Percentiles rank a stretch among this genome's conserved stretches.
Conservation (phyloP, 805 yeast genomes). For the Sungouiella blattae region DNA sequence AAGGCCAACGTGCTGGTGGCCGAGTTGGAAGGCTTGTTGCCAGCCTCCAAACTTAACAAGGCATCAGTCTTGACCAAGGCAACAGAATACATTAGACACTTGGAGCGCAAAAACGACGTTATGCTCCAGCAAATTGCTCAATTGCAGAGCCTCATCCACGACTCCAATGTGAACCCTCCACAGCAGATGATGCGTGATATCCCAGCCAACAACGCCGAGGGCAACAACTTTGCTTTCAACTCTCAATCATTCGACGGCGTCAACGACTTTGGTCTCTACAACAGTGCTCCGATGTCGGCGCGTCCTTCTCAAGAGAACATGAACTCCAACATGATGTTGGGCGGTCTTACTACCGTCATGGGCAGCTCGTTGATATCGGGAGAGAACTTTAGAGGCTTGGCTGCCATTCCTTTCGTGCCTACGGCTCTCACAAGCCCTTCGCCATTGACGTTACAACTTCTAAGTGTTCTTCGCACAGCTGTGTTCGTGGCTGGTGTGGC, state of each 20-base stretch:
- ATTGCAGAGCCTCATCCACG: constrained; percentile 34
- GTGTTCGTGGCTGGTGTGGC: constrained; percentile 10
- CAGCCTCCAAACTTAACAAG: constrained; percentile 73
- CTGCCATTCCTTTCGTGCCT: constrained; percentile 40
- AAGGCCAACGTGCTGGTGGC: constrained; percentile 18
- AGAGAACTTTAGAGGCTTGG: constrained; percentile 43
- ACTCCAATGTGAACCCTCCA: constrained; percentile 2
- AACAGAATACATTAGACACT: constrained; percentile 71
- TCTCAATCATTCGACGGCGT: not conserved
- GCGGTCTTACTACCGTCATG: constrained; percentile 62
- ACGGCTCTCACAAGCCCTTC: constrained; percentile 9
- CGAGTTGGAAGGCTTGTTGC: constrained; percentile 68
- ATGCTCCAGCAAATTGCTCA: constrained; percentile 46
- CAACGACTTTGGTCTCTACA: not conserved
- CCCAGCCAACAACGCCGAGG: not conserved
- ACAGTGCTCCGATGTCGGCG: not conserved
- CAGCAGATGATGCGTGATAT: constrained; percentile 1
- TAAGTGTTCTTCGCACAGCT: constrained; percentile 8
- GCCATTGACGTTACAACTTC: constrained; percentile 9
- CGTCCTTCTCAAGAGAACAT: not conserved
- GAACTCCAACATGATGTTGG: constrained; percentile 46
- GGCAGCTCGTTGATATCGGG: constrained; percentile 60
- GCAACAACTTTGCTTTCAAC: not conserved
- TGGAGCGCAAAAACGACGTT: constrained; percentile 57
- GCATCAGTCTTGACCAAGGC: constrained; percentile 75